Evolutionary conservation across 768 basidiomycete genomes (phyloP).

Genomic region (Panaeolus cyanescens): DNA sequence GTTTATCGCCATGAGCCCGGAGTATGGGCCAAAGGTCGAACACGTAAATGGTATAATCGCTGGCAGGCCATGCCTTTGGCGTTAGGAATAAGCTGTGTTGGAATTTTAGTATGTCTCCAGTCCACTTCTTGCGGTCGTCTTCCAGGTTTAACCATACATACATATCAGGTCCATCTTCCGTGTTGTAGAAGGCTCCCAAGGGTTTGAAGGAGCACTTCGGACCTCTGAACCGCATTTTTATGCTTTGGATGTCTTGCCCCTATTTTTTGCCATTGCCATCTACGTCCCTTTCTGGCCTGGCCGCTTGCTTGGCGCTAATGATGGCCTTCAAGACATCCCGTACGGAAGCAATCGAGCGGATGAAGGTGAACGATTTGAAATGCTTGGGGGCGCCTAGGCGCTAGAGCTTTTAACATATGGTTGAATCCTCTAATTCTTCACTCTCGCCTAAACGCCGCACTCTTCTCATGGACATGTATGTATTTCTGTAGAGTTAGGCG

Average conservation of each 20-base stretch:
- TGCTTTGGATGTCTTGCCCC: background rate
- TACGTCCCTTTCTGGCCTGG: conserved; percentile 1
- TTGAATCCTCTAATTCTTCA: too few relatives aligned
- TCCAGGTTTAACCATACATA: background rate
- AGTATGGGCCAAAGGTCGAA: background rate
- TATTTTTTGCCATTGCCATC: background rate
- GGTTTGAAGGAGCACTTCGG: background rate
- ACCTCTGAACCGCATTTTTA: background rate
- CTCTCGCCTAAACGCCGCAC: too few relatives aligned
- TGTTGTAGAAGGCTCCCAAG: background rate
- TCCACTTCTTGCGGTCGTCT: background rate
- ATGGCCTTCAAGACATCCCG: too few relatives aligned
- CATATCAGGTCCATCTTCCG: background rate
- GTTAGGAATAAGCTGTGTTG: background rate
- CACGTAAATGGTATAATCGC: background rate
- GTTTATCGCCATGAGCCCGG: background rate
- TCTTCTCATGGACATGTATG: too few relatives aligned
- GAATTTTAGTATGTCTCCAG: background rate
- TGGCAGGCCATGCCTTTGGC: background rate
- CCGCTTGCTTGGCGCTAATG: too few relatives aligned
- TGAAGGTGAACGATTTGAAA: too few relatives aligned
- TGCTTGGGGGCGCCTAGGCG: too few relatives aligned
- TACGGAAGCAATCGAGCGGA: too few relatives aligned
- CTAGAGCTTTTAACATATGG: too few relatives aligned
- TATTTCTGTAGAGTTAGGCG: too few relatives aligned